phyloP scores from a whole-genome alignment of 495 filamentous ascomycete species.

The Xylona heveae region DNA sequence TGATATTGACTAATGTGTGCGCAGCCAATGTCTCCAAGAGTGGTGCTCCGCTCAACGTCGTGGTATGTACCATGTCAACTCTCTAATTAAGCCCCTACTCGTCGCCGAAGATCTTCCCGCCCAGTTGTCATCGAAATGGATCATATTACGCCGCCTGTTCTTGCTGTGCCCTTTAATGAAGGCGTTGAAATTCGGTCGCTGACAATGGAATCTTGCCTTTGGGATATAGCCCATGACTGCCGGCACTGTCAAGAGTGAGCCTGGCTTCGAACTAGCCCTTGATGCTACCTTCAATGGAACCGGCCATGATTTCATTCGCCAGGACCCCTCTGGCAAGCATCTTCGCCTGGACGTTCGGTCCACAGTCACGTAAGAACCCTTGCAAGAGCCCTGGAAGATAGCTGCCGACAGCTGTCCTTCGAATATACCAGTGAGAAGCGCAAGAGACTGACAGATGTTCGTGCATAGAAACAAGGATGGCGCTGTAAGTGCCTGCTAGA shows the following conservation, averaged over 20 bases:
- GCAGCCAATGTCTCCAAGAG: constrained; percentile 3
- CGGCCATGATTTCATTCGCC: constrained; percentile 1
- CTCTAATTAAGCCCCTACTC: neutral
- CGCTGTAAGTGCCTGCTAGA: neutral
- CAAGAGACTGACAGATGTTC: no score
- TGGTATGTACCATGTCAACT: constrained; percentile 8
- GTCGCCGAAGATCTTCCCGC: neutral
- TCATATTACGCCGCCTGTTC: no score
- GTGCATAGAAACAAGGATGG: neutral
- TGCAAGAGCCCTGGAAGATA: no score
- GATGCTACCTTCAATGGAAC: neutral
- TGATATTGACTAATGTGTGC: neutral
- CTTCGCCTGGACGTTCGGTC: constrained; percentile 1
- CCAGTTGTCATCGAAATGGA: no score
- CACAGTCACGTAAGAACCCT: neutral
- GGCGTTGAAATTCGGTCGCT: neutral
- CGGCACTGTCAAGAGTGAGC: constrained; percentile 21
- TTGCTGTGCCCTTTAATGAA: neutral
- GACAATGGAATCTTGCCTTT: no score
- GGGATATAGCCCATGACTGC: constrained; percentile 23
- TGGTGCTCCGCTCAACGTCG: constrained; percentile 12
- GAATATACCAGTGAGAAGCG: no score
- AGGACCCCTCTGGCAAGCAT: constrained; percentile 2
- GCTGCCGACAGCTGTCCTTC: no score
- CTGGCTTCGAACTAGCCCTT: constrained; percentile 17